Conservation (phyloP, 2,329 filamentous ascomycete genomes). For the Cladosporium sp. region DNA sequence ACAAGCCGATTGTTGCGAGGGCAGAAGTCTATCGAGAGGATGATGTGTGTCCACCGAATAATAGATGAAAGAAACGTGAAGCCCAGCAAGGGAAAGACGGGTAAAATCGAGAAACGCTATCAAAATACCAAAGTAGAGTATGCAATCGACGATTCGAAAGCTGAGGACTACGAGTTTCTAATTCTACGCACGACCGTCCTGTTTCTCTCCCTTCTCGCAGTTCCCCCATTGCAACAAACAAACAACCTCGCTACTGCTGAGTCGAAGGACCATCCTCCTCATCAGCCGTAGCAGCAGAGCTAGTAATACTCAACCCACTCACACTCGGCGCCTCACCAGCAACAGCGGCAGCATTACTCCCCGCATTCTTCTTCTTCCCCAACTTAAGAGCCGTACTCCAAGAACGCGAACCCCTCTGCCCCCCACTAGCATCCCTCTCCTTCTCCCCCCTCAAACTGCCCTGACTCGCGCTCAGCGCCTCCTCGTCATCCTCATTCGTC, state of each 20-base stretch:
- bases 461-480: slow-evolving; percentile 24
- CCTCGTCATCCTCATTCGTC: slow-evolving; percentile 34
- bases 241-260: not conserved
- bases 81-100: too few species aligned
- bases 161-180: too few species aligned
- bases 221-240: too few species aligned
- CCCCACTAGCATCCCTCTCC: slow-evolving; percentile 31
- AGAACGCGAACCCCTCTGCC: slow-evolving; percentile 24
- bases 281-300: slow-evolving; percentile 36
- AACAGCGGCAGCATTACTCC: slow-evolving; percentile 15
- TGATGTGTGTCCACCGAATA: too few species aligned
- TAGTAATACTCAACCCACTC: slow-evolving; percentile 42
- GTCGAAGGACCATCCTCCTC: slow-evolving; percentile 9
- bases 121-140: too few species aligned
- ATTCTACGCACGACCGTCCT: too few species aligned
- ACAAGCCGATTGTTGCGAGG: too few species aligned
- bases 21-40: too few species aligned
- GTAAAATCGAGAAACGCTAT: too few species aligned
- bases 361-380: slow-evolving; percentile 29
- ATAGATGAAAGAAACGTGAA: too few species aligned
- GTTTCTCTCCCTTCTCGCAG: too few species aligned
- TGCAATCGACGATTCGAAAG: too few species aligned
- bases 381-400: slow-evolving; percentile 45
- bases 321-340: slow-evolving; percentile 44
- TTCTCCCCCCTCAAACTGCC: slow-evolving; percentile 18